These are phyloP conservation scores for Osmanthus fragrans DNA, from an alignment of 257 asterid species.

Conservation along the genomic window DNA sequence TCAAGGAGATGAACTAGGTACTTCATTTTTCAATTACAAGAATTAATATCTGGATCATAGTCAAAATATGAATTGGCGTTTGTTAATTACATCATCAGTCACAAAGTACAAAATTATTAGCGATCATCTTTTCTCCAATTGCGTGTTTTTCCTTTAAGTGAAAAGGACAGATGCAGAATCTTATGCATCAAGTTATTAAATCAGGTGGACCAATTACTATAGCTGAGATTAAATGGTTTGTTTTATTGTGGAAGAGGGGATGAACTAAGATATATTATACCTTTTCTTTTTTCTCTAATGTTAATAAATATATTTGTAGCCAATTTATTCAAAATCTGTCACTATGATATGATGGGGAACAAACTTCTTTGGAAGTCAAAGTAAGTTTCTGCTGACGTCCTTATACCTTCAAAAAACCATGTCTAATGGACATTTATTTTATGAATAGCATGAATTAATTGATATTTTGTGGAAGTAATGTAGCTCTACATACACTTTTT, in stretches of 20 bases:
- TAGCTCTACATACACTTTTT: not conserved
- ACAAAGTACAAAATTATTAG: not conserved
- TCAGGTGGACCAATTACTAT: not conserved
- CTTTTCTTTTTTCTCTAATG: not conserved
- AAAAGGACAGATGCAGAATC: too few species aligned
- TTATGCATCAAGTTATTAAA: not conserved
- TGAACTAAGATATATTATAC: not conserved
- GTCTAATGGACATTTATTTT: not conserved
- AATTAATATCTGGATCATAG: too few species aligned
- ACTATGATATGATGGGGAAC: not conserved
- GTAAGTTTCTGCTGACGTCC: not conserved
- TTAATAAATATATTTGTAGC: not conserved
- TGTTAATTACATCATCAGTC: not conserved
- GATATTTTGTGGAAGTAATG: not conserved
- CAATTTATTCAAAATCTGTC: not conserved
- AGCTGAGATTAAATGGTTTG: not conserved
- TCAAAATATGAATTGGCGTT: too few species aligned
- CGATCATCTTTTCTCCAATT: too few species aligned
- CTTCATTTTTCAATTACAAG: not conserved
- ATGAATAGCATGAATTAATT: not conserved
- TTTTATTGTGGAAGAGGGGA: conserved; percentile 5
- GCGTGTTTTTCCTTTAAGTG: too few species aligned
- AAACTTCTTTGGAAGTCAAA: conserved; percentile 7
- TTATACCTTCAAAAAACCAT: not conserved
- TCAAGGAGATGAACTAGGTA: not conserved